Evolutionary conservation across 306 rosid species (phyloP), one percentile per base, ranked within the genome.

Genomic region (Sechiopsis laciniata): DNA sequence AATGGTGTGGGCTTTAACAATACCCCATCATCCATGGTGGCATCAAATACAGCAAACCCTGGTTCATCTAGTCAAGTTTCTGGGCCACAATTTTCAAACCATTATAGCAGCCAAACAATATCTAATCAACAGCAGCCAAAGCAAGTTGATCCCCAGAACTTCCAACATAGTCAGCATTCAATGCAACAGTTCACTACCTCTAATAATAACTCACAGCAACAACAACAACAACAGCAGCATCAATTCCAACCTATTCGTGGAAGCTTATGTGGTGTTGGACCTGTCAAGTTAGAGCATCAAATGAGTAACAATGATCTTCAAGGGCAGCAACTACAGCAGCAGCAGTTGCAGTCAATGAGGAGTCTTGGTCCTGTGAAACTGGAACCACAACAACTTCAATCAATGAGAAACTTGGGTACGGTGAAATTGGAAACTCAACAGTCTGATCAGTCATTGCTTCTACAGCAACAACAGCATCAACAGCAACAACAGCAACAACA

Each of bases 341-440:
- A 68, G 73, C 73, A 68, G 40, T 22, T 68, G 65, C 83, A 52
- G 52, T 48, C 88, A 81, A 57, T 90, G 84, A 85, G 98, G 80
- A 84, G 53, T 82, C 87, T 82, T 65, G 77, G 87, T 78, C 40
- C 88, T 5, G 97, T 90, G 69, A 93, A 93, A 76, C 57, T 90
- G 85, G 98, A 93, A 81, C 86, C 89, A 21, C 96, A 85, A 75
- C 95, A 84, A 60, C 75, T 93, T 85, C 95, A 90, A 52, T 55
- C 95, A 19, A 64, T 88, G 83, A 87, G 98, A 83, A 82, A 35
- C 81, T 86, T 82, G 62, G 77, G 84, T 78, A 52, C 89, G 2
- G 96, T 90, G 48, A 93, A 93, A 76, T 58, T 90, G 88, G 98
- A 93, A 80, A 88, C 90, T 0, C 98, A 87, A 35, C 96, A 88